Percentiles rank a stretch among this genome's conserved stretches.
These are phyloP conservation scores for Ensete ventricosum DNA, from an alignment of 176 grass and related monocot genomes.

Conservation along the genomic window DNA sequence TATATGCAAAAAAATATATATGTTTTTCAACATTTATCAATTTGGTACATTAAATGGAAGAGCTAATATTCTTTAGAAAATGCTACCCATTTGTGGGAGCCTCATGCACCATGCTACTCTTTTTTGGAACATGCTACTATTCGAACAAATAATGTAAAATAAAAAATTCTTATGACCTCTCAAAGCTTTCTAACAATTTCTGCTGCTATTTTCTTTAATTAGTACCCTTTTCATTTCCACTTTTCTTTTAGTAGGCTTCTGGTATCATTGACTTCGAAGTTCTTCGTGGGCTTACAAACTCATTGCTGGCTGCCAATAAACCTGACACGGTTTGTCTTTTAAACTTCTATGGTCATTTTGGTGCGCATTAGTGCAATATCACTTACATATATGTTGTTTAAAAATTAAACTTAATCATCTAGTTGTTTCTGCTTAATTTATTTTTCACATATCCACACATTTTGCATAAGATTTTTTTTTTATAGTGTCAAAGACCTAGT, in stretches of 20 bases:
- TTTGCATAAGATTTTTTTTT: too few species aligned
- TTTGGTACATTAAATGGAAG: too few species aligned
- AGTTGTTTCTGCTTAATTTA: too few species aligned
- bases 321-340: conserved; percentile 48
- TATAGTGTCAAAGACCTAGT: too few species aligned
- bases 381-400: neutral
- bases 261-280: conserved; percentile 74
- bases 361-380: neutral
- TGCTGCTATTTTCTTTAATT: conserved; percentile 15
- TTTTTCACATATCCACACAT: too few species aligned
- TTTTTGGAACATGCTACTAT: neutral
- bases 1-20: neutral
- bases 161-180: neutral
- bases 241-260: conserved; percentile 38
- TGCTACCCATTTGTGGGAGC: neutral
- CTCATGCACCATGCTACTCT: neutral
- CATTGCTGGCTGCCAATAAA: conserved; percentile 80
- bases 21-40: neutral
- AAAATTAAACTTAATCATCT: neutral
- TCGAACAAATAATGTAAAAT: neutral
- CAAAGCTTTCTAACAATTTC: neutral
- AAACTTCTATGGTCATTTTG: neutral
- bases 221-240: conserved; percentile 2
- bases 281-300: conserved; percentile 74
- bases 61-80: neutral